Conservation (phyloP, 805 yeast genomes). For the Nakazawaea wyomingensis region DNA sequence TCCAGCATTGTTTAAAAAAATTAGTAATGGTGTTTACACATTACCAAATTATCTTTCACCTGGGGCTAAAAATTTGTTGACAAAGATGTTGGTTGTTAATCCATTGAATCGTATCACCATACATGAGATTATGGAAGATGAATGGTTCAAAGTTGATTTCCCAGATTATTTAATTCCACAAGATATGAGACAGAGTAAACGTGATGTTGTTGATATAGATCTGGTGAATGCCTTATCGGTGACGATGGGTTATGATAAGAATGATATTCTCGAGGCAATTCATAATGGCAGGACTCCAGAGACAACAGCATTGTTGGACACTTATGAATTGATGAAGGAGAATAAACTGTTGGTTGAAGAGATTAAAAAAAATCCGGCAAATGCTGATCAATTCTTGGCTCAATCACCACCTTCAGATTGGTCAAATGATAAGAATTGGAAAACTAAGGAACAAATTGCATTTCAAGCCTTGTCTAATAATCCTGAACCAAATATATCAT, state of each 20-base stretch:
- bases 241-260: slow-evolving; percentile 86
- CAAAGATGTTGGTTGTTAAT: slow-evolving; percentile 90
- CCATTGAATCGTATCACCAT: slow-evolving; percentile 92
- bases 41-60: slow-evolving; percentile 80
- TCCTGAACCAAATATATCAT: slow-evolving; percentile 33
- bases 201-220: slow-evolving; percentile 67
- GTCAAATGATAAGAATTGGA: slow-evolving; percentile 10
- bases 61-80: slow-evolving; percentile 79
- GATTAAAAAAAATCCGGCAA: slow-evolving; percentile 47
- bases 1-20: slow-evolving; percentile 89
- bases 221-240: slow-evolving; percentile 68
- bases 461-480: slow-evolving; percentile 43
- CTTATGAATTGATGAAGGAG: slow-evolving; percentile 77
- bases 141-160: slow-evolving; percentile 82
- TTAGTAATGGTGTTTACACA: slow-evolving; percentile 87
- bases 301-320: slow-evolving; percentile 79
- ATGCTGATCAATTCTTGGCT: slow-evolving; percentile 53
- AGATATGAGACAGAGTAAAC: slow-evolving; percentile 33
- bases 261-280: slow-evolving; percentile 70
- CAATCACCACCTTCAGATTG: slow-evolving; percentile 49
- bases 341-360: slow-evolving; percentile 67
- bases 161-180: slow-evolving; percentile 75
- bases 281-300: slow-evolving; percentile 34
- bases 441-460: slow-evolving; percentile 8
- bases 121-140: slow-evolving; percentile 87